Evolutionary conservation across 2,329 filamentous ascomycete genomes (phyloP), one percentile per base, ranked within the genome.

Genomic region (Aureobasidium sp.): DNA sequence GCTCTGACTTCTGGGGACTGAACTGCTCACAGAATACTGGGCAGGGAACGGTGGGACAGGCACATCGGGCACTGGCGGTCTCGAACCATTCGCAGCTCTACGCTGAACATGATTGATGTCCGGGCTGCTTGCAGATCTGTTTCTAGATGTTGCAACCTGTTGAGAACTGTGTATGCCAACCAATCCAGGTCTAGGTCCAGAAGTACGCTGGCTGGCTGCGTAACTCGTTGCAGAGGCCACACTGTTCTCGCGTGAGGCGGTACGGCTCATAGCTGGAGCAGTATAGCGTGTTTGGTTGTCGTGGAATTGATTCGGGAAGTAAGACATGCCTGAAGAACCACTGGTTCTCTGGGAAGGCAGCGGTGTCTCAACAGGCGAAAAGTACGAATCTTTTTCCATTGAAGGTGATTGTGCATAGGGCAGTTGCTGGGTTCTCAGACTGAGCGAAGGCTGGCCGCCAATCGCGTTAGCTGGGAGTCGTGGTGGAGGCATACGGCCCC

Each of bases 101-200:
- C 85, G 81, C 70, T 81, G 79, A 53, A 81, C 81, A 59, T 83
- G 51, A 67, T 95, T 90, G 68, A 96, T 96, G 73, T 97, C 92
- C 8, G 94, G 93, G 66, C 92, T 97, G 77, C 93, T 97, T 70
- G 95, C 95, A 41, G 92, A 96, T 66, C 94, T 84, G 70, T 88
- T 86, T 72, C 90, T 87, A 66, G 87, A 74, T 64, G 69, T 74
- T 62, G 70, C 70, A 59, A 75, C 72, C 78, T 71, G 82, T 75
- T 66, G 81, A 78, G 68, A 81, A 78, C 68, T 85, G 77, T 69
- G 82, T 77, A 67, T 86, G 87, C 20, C 68, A 45, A 66, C 63
- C 25, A 65, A 66, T 22, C 67, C 60, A 95, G 79, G 12, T 34
- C 61, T 53, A 29, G 61, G 61, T 20, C 45, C 59, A 25, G 55